A percentile compares a stretch with the other conserved stretches of the same genome.
These are phyloP conservation scores for Polygonum maritimum DNA, from an alignment of 148 eudicot species.

Conservation along the genomic window DNA sequence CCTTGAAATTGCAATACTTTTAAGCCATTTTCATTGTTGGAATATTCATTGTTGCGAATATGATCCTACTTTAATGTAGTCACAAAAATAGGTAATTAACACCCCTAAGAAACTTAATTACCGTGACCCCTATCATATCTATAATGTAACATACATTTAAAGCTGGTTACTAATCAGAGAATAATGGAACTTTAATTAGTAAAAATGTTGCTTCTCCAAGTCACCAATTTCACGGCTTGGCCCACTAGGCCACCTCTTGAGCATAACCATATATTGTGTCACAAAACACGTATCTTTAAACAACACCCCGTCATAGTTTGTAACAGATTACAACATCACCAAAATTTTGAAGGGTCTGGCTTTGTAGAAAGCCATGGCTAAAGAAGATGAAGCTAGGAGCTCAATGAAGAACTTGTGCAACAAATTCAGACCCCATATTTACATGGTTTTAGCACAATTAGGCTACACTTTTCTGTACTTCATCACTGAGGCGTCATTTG, in stretches of 20 bases:
- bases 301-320: neutral
- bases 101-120: neutral
- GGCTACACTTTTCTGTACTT: conserved; percentile 62
- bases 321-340: neutral
- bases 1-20: neutral
- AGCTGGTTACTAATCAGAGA: neutral
- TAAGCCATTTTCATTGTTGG: neutral
- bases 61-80: neutral
- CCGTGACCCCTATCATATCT: neutral
- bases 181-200: neutral
- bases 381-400: conserved; percentile 5
- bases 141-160: neutral
- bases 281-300: no score
- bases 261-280: neutral
- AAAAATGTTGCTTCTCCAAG: neutral
- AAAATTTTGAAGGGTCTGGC: neutral
- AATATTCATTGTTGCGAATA: neutral
- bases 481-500: conserved; percentile 75
- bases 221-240: neutral
- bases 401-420: conserved; percentile 12
- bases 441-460: conserved; percentile 57
- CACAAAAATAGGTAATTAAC: neutral
- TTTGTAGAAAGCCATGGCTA: conserved; percentile 9
- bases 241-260: neutral
- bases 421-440: conserved; percentile 61